phyloP scores from a whole-genome alignment of 495 filamentous ascomycete genomes.

The Xylaria scruposa region DNA sequence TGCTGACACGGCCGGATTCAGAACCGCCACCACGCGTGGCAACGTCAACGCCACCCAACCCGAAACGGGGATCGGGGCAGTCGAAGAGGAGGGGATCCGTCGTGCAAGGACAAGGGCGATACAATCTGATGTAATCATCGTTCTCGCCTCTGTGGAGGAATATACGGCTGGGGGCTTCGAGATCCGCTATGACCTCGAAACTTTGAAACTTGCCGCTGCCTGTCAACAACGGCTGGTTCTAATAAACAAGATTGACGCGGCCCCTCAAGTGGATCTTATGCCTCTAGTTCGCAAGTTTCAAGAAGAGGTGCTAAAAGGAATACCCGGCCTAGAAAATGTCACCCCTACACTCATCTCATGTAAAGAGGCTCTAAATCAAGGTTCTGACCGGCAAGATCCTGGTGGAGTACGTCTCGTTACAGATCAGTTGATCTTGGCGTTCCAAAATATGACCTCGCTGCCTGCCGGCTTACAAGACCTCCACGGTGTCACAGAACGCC shows the following conservation, averaged over 20 bases:
- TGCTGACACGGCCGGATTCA: conserved; percentile 91
- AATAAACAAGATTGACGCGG: conserved; percentile 82
- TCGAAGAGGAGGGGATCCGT: conserved; percentile 91
- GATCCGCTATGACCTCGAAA: conserved; percentile 56
- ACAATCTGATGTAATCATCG: conserved; percentile 85
- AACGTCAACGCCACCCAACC: conserved; percentile 27
- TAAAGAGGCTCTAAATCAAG: conserved; percentile 41
- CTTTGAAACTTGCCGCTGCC: conserved; percentile 53
- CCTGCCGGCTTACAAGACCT: conserved; percentile 73
- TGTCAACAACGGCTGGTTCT: conserved; percentile 71
- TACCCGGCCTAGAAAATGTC: conserved; percentile 37
- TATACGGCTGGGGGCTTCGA: conserved; percentile 40
- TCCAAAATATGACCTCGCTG: conserved; percentile 73
- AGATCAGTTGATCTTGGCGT: conserved; percentile 68
- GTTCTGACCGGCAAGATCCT: conserved; percentile 56
- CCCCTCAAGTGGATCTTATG: conserved; percentile 41
- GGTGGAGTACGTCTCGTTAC: conserved; percentile 75
- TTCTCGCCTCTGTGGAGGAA: conserved; percentile 73
- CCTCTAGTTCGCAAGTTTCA: conserved; percentile 43
- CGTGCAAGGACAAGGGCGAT: conserved; percentile 80
- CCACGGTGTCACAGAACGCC: conserved; percentile 87
- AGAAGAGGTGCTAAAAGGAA: conserved; percentile 38
- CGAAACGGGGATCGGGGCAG: conserved; percentile 62
- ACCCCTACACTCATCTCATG: conserved; percentile 39
- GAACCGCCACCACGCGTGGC: conserved; percentile 39